Conservation (phyloP, 768 basidiomycete genomes). For the Dioszegia hungarica region DNA sequence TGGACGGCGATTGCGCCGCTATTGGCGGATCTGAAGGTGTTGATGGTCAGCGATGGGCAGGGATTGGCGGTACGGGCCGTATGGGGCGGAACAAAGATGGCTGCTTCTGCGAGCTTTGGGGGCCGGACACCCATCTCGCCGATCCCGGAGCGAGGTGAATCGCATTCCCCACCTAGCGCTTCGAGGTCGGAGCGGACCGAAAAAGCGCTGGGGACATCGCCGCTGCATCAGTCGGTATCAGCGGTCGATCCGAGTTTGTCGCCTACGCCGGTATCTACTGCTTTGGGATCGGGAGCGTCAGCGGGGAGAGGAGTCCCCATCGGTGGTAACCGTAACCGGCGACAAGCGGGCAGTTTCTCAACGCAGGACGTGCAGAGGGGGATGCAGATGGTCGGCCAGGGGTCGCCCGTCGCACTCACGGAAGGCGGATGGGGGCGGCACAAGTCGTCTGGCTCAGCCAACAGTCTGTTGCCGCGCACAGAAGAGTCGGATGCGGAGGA, state of each 20-base stretch:
- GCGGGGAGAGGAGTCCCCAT: constrained; percentile 49
- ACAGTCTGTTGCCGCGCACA: constrained; percentile 9
- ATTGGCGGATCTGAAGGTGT: constrained; percentile 63
- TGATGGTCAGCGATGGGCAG: constrained; percentile 54
- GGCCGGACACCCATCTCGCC: constrained; percentile 49
- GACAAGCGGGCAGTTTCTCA: constrained; percentile 94
- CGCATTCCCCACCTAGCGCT: constrained; percentile 38
- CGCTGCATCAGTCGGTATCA: constrained; percentile 11
- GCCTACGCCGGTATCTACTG: background rate
- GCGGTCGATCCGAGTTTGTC: background rate
- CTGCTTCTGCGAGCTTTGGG: constrained; percentile 44
- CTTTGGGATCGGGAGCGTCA: too few species aligned
- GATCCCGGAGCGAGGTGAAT: constrained; percentile 46
- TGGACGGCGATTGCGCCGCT: constrained; percentile 76
- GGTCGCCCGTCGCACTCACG: background rate
- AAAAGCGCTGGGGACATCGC: constrained; percentile 7
- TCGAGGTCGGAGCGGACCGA: constrained; percentile 6
- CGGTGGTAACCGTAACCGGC: too few species aligned
- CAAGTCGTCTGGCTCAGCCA: constrained; percentile 25
- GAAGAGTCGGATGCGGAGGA: constrained; percentile 25
- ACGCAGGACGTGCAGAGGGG: constrained; percentile 86
- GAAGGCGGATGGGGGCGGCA: constrained; percentile 21
- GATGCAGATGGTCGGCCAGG: constrained; percentile 53
- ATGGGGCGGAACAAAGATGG: constrained; percentile 32
- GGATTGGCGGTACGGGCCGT: constrained; percentile 5